These are phyloP conservation scores for Westerdykella aurantiaca DNA, from an alignment of 2,329 filamentous ascomycete species.

Conservation along the genomic window DNA sequence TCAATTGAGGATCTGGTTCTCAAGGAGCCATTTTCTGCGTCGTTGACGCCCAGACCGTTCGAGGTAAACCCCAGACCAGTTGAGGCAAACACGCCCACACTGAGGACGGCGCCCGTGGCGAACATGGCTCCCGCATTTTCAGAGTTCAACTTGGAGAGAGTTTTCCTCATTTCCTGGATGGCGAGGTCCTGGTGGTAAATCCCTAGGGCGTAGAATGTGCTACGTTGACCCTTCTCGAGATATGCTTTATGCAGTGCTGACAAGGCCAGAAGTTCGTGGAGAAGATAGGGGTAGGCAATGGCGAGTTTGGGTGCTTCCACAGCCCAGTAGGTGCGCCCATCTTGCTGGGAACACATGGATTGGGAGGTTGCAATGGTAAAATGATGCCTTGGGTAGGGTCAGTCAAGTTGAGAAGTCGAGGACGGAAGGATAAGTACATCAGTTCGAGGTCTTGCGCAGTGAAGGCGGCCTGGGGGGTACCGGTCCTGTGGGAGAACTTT, in stretches of 20 bases:
- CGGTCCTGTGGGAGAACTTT: conserved; percentile 22
- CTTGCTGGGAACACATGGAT: conserved; percentile 19
- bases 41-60: not conserved
- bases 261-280: conserved; percentile 40
- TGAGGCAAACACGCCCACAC: conserved; percentile 28
- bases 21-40: not conserved
- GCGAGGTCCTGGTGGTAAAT: conserved; percentile 35
- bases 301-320: conserved; percentile 33
- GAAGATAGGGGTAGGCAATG: conserved; percentile 30
- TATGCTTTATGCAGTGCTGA: conserved; percentile 37
- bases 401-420: not conserved
- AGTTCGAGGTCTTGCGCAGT: conserved; percentile 33
- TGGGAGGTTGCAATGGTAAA: conserved; percentile 26
- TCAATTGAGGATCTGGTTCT: conserved; percentile 18
- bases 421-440: conserved; percentile 18
- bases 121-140: conserved; percentile 30
- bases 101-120: conserved; percentile 27
- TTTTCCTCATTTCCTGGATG: conserved; percentile 26
- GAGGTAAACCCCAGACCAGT: conserved; percentile 19
- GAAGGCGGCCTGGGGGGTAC: conserved; percentile 17
- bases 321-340: conserved; percentile 30
- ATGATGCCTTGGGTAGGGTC: conserved; percentile 22
- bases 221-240: conserved; percentile 18
- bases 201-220: conserved; percentile 28
- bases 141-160: conserved; percentile 23